phyloP scores from a whole-genome alignment of 352 stramenopile genomes.

The Globisporangium radiosum region DNA sequence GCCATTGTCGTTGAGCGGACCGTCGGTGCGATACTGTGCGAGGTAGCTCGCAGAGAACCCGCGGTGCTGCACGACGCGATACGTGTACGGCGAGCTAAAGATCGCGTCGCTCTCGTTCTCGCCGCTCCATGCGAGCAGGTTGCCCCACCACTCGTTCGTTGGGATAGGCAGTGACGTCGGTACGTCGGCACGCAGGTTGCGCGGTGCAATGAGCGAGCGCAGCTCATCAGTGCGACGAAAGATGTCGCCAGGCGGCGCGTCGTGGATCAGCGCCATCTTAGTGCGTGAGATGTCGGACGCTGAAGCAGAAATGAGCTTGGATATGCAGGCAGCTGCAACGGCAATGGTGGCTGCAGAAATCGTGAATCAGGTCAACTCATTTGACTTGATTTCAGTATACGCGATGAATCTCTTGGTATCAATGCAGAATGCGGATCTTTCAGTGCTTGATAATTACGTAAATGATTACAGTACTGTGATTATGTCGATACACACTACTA shows the following conservation, averaged over 20 bases:
- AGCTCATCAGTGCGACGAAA: constrained; percentile 48
- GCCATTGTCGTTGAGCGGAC: constrained; percentile 68
- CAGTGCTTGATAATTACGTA: no score
- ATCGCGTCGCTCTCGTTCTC: constrained; percentile 58
- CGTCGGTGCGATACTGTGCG: constrained; percentile 61
- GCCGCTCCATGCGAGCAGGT: constrained; percentile 59
- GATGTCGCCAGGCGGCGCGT: constrained; percentile 23
- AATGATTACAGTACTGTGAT: no score
- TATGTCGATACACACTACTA: no score
- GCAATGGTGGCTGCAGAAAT: neutral
- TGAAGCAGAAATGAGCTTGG: neutral
- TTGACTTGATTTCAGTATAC: neutral
- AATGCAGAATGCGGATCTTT: neutral
- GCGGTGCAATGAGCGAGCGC: constrained; percentile 40
- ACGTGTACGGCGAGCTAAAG: constrained; percentile 67
- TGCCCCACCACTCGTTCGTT: constrained; percentile 85
- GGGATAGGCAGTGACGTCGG: constrained; percentile 35
- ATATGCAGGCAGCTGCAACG: neutral
- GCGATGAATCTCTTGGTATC: neutral
- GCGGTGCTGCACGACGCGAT: constrained; percentile 38
- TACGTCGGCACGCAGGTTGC: constrained; percentile 24
- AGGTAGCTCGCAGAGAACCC: constrained; percentile 66
- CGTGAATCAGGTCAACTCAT: neutral
- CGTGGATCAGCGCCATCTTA: constrained; percentile 12
- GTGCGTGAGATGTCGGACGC: neutral